Evolutionary conservation across 495 filamentous ascomycete species (phyloP), one percentile per base, ranked within the genome.

Genomic region (Penicillium lagena): DNA sequence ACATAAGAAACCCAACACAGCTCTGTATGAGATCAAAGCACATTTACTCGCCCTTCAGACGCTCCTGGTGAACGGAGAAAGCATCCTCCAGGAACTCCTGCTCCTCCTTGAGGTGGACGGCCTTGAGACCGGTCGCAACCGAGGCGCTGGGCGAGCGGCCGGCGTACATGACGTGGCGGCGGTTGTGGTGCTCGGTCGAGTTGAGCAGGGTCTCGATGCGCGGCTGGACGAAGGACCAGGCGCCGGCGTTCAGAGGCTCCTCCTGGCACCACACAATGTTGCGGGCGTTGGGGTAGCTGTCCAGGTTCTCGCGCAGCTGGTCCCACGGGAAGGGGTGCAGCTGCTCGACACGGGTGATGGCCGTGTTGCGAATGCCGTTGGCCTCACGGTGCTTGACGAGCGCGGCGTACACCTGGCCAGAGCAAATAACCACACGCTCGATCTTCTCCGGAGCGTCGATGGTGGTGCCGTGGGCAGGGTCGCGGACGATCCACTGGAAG

Each of bases 241-340:
- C 85, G 60, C 93, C 93, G 12, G 93, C 93, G 60, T 98, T 98
- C 42, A 98, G 79, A 30, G 93, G 93, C 72, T 98, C 93, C 70
- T 98, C 93, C 72, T 98, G 93, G 46, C 75, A 79, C 89, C 89
- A 98, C 46, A 97, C 87, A 47, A 98, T 91, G 49, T 89, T 87
- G 75, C 95, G 85, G 60, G 93, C 89, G 63, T 97, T 97, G 64
- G 90, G 86, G 72, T 98, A 98, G 70, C 68, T 78, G 72, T 98
- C 90, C 29, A 98, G 76, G 75, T 96, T 96, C 63, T 96, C 90
- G 67, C 84, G 83, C 36, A 98, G 81, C 72, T 91, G 87, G 52
- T 87, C 84, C 91, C 93, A 98, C 6, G 93, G 93, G 89, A 98
- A 98, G 56, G 93, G 93, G 70, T 97, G 86, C 28, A 98, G 80